Evolutionary conservation across 192 early-diverging fungal genomes (phyloP).

Genomic region (Coemansia sp.): DNA sequence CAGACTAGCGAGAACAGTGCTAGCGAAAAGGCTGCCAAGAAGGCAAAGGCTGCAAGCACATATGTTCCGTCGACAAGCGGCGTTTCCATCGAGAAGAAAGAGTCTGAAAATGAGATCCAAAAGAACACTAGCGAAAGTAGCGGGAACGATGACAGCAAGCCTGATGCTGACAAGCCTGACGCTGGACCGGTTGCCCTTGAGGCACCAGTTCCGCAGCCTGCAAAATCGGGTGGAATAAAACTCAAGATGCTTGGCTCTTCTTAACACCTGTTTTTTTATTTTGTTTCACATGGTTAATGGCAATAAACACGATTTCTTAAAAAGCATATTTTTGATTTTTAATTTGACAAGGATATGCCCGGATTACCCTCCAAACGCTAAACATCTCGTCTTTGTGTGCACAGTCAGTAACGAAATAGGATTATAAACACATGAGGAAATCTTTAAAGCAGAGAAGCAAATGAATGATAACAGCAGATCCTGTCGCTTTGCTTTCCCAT

Average conservation of each 20-base stretch:
- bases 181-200: slow-evolving; percentile 14
- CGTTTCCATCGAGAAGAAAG: slow-evolving; percentile 10
- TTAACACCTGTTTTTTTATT: neutral
- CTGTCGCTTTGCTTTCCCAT: too few relatives aligned
- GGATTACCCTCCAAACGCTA: too few relatives aligned
- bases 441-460: too few relatives aligned
- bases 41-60: slow-evolving; percentile 20
- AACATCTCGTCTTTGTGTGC: too few relatives aligned
- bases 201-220: slow-evolving; percentile 35
- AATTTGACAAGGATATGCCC: too few relatives aligned
- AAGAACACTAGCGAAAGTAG: neutral
- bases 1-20: neutral
- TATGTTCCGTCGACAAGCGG: slow-evolving; percentile 50
- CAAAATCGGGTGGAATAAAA: slow-evolving; percentile 41
- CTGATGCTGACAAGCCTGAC: neutral
- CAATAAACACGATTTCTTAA: too few relatives aligned
- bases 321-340: neutral
- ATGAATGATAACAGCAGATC: too few relatives aligned
- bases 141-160: neutral
- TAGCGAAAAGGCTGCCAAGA: slow-evolving; percentile 20
- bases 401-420: too few relatives aligned
- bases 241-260: slow-evolving; percentile 31
- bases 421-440: too few relatives aligned
- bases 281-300: too few relatives aligned
- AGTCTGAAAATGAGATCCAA: neutral